Percentiles rank a stretch among this genome's conserved stretches.
Evolutionary conservation across 192 early-diverging fungal species (phyloP).

Genomic region (Backusella psychrophila): DNA sequence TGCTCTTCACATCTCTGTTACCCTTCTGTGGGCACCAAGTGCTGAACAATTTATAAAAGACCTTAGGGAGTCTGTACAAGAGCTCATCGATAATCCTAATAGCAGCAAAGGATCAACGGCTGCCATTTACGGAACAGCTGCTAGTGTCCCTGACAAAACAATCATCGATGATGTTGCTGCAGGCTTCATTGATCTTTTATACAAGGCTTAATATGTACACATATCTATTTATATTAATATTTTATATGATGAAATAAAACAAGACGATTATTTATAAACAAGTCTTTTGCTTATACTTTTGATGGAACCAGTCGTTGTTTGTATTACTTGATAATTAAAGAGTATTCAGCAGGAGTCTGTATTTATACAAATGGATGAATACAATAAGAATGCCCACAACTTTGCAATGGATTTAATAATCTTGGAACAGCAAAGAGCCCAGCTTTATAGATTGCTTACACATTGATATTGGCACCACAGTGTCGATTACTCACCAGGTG

Average conservation of each 20-base stretch:
- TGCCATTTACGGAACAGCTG: constrained; percentile 92
- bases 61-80: constrained; percentile 69
- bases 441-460: not conserved
- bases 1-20: constrained; percentile 89
- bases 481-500: not conserved
- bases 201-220: constrained; percentile 48
- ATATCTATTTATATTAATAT: not conserved
- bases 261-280: not conserved
- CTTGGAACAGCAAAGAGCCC: not conserved
- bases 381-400: not conserved
- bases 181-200: constrained; percentile 87
- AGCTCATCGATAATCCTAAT: constrained; percentile 65
- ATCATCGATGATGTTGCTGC: constrained; percentile 85
- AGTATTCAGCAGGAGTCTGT: not conserved
- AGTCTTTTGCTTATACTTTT: not conserved
- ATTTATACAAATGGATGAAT: not conserved
- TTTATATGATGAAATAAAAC: not conserved
- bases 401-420: not conserved
- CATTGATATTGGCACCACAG: not conserved
- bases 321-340: not conserved
- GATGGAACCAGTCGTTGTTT: not conserved
- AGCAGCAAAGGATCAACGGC: constrained; percentile 73
- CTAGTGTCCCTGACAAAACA: constrained; percentile 79
- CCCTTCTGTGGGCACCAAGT: constrained; percentile 70
- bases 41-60: constrained; percentile 76